Percentiles rank a stretch among this genome's conserved stretches.
Conservation (phyloP, 257 asterid genomes). For the Solanum phureja region DNA sequence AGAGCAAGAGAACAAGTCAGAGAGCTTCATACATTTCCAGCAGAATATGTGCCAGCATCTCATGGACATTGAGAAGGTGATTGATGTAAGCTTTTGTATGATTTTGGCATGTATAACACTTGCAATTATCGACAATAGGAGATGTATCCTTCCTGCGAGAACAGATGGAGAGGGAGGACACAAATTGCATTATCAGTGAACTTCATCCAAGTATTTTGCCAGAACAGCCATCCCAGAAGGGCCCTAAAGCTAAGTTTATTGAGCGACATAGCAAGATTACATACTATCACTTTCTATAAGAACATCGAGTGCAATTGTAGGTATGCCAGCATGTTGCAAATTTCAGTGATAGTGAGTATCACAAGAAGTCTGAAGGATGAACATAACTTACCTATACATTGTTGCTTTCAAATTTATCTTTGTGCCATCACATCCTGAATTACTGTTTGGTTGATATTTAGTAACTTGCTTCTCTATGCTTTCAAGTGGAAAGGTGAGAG, state of each 20-base stretch:
- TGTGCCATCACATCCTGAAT: conserved; percentile 42
- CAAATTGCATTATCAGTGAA: not conserved
- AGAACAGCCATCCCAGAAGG: not conserved
- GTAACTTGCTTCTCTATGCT: conserved; percentile 15
- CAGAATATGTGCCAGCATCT: conserved; percentile 88
- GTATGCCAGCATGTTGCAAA: conserved; percentile 1
- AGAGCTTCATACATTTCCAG: conserved; percentile 61
- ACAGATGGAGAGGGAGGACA: not conserved
- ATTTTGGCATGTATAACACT: conserved; percentile 78
- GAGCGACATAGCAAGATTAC: not conserved
- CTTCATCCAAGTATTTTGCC: not conserved
- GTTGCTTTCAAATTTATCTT: conserved; percentile 87
- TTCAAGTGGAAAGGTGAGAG: conserved; percentile 53
- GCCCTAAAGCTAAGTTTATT: not conserved
- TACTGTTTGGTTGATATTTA: conserved; percentile 24
- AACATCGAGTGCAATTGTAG: not conserved
- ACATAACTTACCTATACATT: conserved; percentile 47
- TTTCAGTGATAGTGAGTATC: not conserved
- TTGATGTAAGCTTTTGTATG: conserved; percentile 86
- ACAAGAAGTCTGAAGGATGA: not conserved
- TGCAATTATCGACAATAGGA: conserved; percentile 51
- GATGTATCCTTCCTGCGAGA: conserved; percentile 64
- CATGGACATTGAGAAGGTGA: conserved; percentile 86
- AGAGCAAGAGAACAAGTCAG: not conserved
- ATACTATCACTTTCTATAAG: not conserved